Evolutionary conservation across 1,139 yeast species (phyloP), one percentile per base, ranked within the genome.

Genomic region (Debaryomyces coudertii): DNA sequence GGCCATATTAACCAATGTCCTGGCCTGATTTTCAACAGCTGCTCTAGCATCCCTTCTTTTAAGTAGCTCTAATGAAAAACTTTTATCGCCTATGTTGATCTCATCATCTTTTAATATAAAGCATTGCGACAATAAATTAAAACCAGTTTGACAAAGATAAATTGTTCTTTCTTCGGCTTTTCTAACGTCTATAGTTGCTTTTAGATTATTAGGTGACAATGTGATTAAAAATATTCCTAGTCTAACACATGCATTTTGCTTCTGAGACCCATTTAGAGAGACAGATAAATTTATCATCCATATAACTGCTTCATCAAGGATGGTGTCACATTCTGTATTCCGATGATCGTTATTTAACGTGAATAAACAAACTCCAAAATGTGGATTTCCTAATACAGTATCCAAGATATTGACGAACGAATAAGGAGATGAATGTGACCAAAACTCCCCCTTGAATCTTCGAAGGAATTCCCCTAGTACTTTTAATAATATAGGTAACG

Each of bases 331-430:
- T 14, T 34, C 24, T 3, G 18, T 40, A 7, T 46, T 42, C 51
- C 56, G 34, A 56, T 58, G 33, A 47, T 56, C 29, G 27, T 51
- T 49, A 33, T 47, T 49, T 2, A 60, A 47, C 5, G 42, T 31
- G 2, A 45, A 40, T 24, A 65, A 47, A 25, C 48, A 55, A 30
- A 57, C 61, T 5, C 61, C 48, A 49, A 61, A 73, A 42, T 66
- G 65, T 0, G 79, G 79, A 50, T 77, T 69, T 12, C 60, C 54
- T 40, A 77, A 60, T 31, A 83, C 68, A n/a, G 79, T 71, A 51
- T 83, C 88, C 36, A 85, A 58, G 35, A 83, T 65, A 47, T 79
- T 79, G 40, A 73, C 73, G 50, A 72, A 80, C 2, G 76, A 75
- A 53, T 70, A 76, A 0, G 86, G 87, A 2, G 73, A 66, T 2